These are phyloP conservation scores for Corymbia calophylla DNA, from an alignment of 441 rosid species.

Conservation along the genomic window DNA sequence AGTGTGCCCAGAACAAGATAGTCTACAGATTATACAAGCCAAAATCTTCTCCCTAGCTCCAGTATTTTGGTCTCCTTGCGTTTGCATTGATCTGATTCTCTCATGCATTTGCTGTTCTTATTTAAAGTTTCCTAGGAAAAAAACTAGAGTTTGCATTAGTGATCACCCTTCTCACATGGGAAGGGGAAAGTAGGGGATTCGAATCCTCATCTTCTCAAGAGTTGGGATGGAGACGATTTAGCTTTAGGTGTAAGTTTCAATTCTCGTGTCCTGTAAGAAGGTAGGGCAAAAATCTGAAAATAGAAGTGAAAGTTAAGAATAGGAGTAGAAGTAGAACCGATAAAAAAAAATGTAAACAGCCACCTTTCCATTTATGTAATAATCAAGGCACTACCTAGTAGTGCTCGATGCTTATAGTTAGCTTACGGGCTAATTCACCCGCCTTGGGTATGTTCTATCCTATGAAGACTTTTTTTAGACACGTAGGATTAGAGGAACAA, in stretches of 20 bases:
- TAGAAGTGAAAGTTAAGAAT: too few relatives aligned
- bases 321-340: too few relatives aligned
- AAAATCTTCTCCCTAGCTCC: not conserved
- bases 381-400: not conserved
- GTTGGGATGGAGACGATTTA: too few relatives aligned
- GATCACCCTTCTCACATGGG: too few relatives aligned
- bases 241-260: too few relatives aligned
- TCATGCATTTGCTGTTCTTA: not conserved
- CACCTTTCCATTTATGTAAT: not conserved
- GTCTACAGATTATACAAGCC: not conserved
- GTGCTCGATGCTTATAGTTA: not conserved
- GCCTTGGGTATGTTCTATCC: not conserved
- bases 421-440: not conserved
- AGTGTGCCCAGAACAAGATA: not conserved
- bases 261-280: too few relatives aligned
- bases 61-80: not conserved
- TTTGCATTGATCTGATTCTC: not conserved
- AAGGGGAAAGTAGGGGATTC: too few relatives aligned
- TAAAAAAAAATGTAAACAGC: not conserved
- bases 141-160: too few relatives aligned
- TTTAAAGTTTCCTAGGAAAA: not conserved
- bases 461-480: not conserved
- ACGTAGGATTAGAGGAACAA: not conserved
- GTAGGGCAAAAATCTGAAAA: too few relatives aligned
- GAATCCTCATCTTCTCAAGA: too few relatives aligned